phyloP scores from a whole-genome alignment of 1,139 yeast species.

The Debaryomyces nepalensis region DNA sequence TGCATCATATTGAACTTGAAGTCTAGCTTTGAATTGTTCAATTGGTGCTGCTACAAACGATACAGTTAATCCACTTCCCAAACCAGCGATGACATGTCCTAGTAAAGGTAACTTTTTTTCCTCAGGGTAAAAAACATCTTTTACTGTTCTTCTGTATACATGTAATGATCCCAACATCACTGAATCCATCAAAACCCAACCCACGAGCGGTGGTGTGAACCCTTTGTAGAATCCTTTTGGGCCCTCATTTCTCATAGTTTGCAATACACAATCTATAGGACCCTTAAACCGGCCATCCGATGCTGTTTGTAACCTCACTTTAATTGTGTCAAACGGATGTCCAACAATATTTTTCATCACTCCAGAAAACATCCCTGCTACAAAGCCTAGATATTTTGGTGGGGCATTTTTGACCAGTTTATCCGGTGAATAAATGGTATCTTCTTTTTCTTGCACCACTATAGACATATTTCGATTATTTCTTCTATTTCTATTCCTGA shows the following conservation, averaged over 20 bases:
- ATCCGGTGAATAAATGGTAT: conserved; percentile 18
- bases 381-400: conserved; percentile 71
- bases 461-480: conserved; percentile 28
- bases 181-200: conserved; percentile 93
- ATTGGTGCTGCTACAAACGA: conserved; percentile 94
- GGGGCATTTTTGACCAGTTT: conserved; percentile 29
- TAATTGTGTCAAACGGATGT: conserved; percentile 91
- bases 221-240: conserved; percentile 80
- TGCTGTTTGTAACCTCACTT: conserved; percentile 86
- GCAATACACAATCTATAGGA: conserved; percentile 77
- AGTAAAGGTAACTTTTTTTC: conserved; percentile 66
- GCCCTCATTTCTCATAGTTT: conserved; percentile 78
- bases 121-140: conserved; percentile 62
- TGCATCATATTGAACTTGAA: conserved; percentile 89
- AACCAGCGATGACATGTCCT: conserved; percentile 76
- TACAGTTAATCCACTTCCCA: conserved; percentile 91
- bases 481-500: not conserved
- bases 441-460: conserved; percentile 36
- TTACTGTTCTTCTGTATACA: conserved; percentile 69
- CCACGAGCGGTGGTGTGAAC: conserved; percentile 88
- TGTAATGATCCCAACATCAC: conserved; percentile 87
- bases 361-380: conserved; percentile 89
- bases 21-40: conserved; percentile 84
- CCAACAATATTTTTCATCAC: conserved; percentile 88
- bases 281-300: conserved; percentile 72